Evolutionary conservation across 257 asterid genomes (phyloP), one percentile per base, ranked within the genome.

Genomic region (Plantago elongata): DNA sequence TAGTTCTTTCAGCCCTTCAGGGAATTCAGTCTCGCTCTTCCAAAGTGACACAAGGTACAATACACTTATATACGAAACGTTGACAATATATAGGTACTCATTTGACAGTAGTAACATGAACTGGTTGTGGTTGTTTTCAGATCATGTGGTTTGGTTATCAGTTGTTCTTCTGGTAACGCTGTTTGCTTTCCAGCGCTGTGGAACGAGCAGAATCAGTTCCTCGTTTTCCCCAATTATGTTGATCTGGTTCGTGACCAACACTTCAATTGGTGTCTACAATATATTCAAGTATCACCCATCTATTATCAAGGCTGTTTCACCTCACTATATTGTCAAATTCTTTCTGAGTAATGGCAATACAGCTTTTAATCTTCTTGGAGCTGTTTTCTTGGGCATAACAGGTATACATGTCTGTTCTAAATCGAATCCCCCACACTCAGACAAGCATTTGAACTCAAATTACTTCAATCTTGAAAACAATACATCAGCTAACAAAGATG

Each of bases 1-100:
- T 72, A 88, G 91, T 88, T 64, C 79, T 88, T 61, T 84, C 96
- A 48, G 94, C 96, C 42, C 86, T 88, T 49, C 87, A 81, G 77
- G 96, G 96, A 67, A 81, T 83, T 54, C 94, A 88, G 51, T 72
- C 94, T 8, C 76, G 72, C 38, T 83, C 96, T 42, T 61, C 87
- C 52, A 85, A 76, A 62, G 74, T 88, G 60, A 83, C 87, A 17
- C 86, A 79, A 81, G 91, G 91, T 84, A 60, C 40, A 34, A 7
- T 34, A 34, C 4, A 7, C 3, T 34, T 3, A 13, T 15, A 47
- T 11, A 54, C 13, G 16, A 22, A 54, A 9, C 10, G 13, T 18
- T 54, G 13, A 1, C 34, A 11, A 27, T 8, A 27, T 27, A 11
- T 11, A 27, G 17, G 59, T 54, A 15, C 27, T 22, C 27, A 22